These are phyloP conservation scores for Fusarium citri DNA, from an alignment of 2,329 filamentous ascomycete species.

Conservation along the genomic window DNA sequence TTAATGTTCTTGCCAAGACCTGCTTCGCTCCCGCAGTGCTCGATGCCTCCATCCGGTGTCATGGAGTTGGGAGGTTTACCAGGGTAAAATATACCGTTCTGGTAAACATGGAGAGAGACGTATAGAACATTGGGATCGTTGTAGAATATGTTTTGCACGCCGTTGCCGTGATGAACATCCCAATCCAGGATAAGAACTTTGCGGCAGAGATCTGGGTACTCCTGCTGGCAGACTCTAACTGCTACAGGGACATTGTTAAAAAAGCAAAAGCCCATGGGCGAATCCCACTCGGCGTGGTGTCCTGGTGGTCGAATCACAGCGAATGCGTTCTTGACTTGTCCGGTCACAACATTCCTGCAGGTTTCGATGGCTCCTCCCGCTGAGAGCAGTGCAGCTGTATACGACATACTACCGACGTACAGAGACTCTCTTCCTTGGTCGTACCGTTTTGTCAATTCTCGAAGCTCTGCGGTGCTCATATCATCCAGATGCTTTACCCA, in stretches of 20 bases:
- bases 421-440: slow-evolving; percentile 79
- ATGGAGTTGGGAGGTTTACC: slow-evolving; percentile 68
- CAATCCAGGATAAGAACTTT: slow-evolving; percentile 96
- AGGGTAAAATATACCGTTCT: slow-evolving; percentile 87
- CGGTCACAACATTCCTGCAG: slow-evolving; percentile 87
- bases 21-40: slow-evolving; percentile 66
- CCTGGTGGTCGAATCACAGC: slow-evolving; percentile 95
- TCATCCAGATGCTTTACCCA: slow-evolving; percentile 75
- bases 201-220: slow-evolving; percentile 82
- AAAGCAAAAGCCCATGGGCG: slow-evolving; percentile 93
- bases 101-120: slow-evolving; percentile 92
- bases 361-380: slow-evolving; percentile 96
- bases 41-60: slow-evolving; percentile 70
- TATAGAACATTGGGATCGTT: slow-evolving; percentile 94
- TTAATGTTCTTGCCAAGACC: slow-evolving; percentile 74
- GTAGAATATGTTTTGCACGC: slow-evolving; percentile 96
- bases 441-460: slow-evolving; percentile 70
- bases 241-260: slow-evolving; percentile 98
- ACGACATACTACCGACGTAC: slow-evolving; percentile 86
- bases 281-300: slow-evolving; percentile 89
- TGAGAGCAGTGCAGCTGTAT: slow-evolving; percentile 82
- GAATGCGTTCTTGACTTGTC: slow-evolving; percentile 91
- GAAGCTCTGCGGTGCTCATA: slow-evolving; percentile 72
- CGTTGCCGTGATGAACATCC: slow-evolving; percentile 87
- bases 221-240: slow-evolving; percentile 84